phyloP scores from a whole-genome alignment of 192 early-diverging fungal genomes.

The Mortierella antarctica region DNA sequence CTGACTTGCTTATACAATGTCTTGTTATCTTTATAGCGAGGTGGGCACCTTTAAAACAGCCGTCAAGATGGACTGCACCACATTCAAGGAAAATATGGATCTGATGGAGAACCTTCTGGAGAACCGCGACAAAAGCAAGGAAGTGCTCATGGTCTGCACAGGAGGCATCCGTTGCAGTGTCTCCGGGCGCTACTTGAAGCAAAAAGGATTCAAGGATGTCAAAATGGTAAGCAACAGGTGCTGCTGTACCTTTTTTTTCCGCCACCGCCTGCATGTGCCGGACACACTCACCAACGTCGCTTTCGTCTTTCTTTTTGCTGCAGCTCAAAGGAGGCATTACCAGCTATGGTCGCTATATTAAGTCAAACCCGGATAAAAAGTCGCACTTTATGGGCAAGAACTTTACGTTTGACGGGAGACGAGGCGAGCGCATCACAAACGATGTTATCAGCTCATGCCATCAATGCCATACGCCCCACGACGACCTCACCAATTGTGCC shows the following conservation, averaged over 20 bases:
- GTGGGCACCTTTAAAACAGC: constrained; percentile 41
- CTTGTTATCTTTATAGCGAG: constrained; percentile 8
- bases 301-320: background rate
- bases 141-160: constrained; percentile 49
- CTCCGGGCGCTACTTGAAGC: constrained; percentile 76
- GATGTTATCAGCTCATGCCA: constrained; percentile 75
- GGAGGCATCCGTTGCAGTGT: constrained; percentile 86
- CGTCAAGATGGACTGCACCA: constrained; percentile 49
- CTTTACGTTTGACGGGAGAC: constrained; percentile 83
- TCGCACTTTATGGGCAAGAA: constrained; percentile 81
- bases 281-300: background rate
- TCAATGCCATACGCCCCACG: constrained; percentile 71
- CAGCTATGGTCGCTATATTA: constrained; percentile 76
- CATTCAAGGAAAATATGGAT: constrained; percentile 50
- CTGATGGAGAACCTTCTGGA: constrained; percentile 33
- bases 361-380: constrained; percentile 37
- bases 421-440: constrained; percentile 74
- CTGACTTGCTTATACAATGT: background rate
- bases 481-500: constrained; percentile 75
- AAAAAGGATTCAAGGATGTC: constrained; percentile 70
- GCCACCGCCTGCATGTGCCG: background rate
- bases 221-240: constrained; percentile 54
- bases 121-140: constrained; percentile 26
- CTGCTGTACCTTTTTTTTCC: background rate
- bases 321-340: constrained; percentile 78